Evolutionary conservation across 805 yeast species (phyloP).

Genomic region (Ogataea trehaloabstinens): DNA sequence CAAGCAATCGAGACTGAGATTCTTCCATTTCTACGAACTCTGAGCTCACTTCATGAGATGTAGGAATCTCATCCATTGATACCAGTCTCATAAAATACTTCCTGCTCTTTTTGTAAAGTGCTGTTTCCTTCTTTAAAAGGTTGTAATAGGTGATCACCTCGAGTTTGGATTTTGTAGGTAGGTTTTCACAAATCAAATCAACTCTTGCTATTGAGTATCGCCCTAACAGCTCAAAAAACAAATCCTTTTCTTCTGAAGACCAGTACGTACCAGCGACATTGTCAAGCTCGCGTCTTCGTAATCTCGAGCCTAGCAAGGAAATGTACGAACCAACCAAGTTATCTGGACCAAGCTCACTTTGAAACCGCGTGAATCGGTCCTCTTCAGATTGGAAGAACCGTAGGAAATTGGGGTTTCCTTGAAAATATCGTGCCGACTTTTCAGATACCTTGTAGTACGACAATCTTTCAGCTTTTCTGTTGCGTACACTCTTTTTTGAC

Average conservation of each 20-base stretch:
- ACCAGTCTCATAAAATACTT: constrained; percentile 24
- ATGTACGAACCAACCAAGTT: constrained; percentile 19
- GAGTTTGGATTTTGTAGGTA: constrained; percentile 40
- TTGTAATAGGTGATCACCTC: constrained; percentile 49
- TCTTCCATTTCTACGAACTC: constrained; percentile 45
- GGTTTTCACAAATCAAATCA: constrained; percentile 36
- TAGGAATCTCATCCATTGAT: constrained; percentile 46
- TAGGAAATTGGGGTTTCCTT: constrained; percentile 22
- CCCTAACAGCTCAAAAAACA: constrained; percentile 48
- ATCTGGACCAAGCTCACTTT: constrained; percentile 12
- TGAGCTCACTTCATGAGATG: constrained; percentile 50
- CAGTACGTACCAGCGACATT: constrained; percentile 40
- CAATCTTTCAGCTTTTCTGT: constrained; percentile 6
- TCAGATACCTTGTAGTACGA: constrained; percentile 12
- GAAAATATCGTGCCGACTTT: constrained; percentile 15
- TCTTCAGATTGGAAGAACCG: constrained; percentile 13
- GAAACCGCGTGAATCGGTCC: constrained; percentile 6
- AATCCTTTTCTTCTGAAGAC: constrained; percentile 48
- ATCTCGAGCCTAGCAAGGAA: constrained; percentile 12
- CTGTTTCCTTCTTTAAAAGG: constrained; percentile 32
- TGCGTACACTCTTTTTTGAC: neutral
- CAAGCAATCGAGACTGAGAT: constrained; percentile 16
- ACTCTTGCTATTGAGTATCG: constrained; percentile 48
- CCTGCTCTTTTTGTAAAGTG: constrained; percentile 23
- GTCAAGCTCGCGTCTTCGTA: constrained; percentile 4